Base-by-base conservation (phyloP, 768 basidiomycete genomes). In the Hypsizygus marmoreus region DNA sequence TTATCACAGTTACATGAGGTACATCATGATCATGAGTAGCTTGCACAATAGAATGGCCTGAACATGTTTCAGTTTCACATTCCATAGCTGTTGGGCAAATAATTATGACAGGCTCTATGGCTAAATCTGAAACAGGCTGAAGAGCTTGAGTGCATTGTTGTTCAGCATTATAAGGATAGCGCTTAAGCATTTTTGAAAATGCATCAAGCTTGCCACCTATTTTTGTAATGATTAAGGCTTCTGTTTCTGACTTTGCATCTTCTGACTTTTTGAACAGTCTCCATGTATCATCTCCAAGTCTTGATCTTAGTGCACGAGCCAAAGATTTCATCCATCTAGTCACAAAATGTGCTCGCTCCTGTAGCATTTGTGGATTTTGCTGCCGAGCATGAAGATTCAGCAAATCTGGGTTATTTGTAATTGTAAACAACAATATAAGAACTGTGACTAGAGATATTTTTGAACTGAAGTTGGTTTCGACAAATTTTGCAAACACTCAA, bases 301-400 rank as follows among this genome's bases (percentile, higher is more conserved):
- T 36, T 13, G 34, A 23, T 6, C 37, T 10, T 23, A 49, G 23
- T 24, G 33, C 41, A 29, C 40, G 22, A 24, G 50, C 47, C 34
- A 52, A 50, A 13, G 26, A 48, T 52, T 49, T 52, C 3, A 52
- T 48, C 50, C 50, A 52, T 13, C 40, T 39, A 43, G 49, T 22
- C 14, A 31, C 25, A 20, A 26, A 11, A 13, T 35, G 28, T 17
- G 13, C 24, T 9, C 17, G 40, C 26, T 52, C 50, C 10, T 37
- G 32, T n/a, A 6, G 12, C 4, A 20, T 31, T 20, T 26, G n/a
- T 26, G 48, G 48, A 38, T 43, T 34, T 16, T 49, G 41, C 35
- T 55, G 51, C 7, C 30, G 33, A 14, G 40, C 50, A 53, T 54
- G 53, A 19, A 54, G 28, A 17, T 45, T 53, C 23, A 54, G 34